Percentiles rank a stretch among this genome's conserved stretches.
Conservation (phyloP, 2,329 filamentous ascomycete species). For the Neonectria sp. region DNA sequence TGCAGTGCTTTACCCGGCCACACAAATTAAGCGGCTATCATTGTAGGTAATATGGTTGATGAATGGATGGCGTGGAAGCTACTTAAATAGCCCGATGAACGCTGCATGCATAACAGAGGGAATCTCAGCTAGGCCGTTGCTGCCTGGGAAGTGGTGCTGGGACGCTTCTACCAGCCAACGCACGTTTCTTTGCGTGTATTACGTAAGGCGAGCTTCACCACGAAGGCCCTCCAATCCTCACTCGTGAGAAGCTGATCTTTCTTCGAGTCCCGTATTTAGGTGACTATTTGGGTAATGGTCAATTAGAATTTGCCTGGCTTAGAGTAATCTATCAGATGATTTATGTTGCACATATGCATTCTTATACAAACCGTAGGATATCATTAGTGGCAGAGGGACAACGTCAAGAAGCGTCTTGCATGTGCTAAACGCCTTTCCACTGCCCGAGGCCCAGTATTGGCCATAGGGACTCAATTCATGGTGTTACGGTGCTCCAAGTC, state of each 20-base stretch:
- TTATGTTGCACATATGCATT: background rate
- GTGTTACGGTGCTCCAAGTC: too few species aligned
- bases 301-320: background rate
- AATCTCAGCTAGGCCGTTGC: constrained; percentile 6
- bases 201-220: constrained; percentile 1
- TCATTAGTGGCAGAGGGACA: background rate
- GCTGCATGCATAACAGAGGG: constrained; percentile 6
- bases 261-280: background rate
- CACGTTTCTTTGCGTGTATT: background rate
- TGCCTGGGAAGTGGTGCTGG: constrained; percentile 1
- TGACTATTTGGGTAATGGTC: background rate
- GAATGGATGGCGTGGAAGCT: background rate
- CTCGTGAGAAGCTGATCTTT: background rate
- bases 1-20: background rate
- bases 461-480: background rate
- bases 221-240: background rate
- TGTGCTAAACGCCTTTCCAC: too few species aligned
- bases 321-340: background rate
- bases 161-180: background rate
- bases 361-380: background rate
- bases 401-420: background rate
- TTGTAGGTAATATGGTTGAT: background rate
- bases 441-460: too few species aligned
- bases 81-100: constrained; percentile 5
- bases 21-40: background rate